Evolutionary conservation across 306 rosid genomes (phyloP).

Genomic region (Echinosophora koreensis): DNA sequence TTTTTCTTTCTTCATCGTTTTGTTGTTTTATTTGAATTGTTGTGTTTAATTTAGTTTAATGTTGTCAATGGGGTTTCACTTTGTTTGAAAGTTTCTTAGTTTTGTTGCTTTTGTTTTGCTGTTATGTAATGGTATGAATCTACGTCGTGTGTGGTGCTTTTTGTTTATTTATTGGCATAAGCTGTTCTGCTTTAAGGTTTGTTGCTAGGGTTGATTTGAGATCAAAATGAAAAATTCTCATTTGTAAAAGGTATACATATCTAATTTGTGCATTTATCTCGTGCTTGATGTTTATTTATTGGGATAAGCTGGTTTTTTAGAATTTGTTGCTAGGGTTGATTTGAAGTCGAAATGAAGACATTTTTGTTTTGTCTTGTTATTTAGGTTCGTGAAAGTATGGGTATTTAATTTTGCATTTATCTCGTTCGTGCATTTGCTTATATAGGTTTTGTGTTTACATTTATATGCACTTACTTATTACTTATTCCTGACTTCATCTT

Average conservation of each 20-base stretch:
- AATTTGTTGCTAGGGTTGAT: background rate
- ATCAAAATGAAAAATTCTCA: background rate
- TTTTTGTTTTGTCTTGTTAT: background rate
- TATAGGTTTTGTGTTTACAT: background rate
- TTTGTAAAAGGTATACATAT: background rate
- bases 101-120: background rate
- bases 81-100: background rate
- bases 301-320: background rate
- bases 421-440: background rate
- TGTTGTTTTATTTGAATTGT: background rate
- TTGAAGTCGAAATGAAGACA: background rate
- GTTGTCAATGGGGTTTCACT: background rate
- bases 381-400: background rate
- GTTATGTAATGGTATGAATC: background rate
- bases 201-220: background rate
- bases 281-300: background rate
- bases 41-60: background rate
- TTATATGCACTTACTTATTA: background rate
- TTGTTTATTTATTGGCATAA: background rate
- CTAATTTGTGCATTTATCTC: background rate
- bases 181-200: slow-evolving; percentile 10
- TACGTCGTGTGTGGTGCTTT: background rate
- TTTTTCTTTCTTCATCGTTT: background rate
- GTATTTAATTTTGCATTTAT: background rate
- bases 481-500: background rate